phyloP scores from a whole-genome alignment of 1,284 basidiomycete species.

The Ganoderma boninense region DNA sequence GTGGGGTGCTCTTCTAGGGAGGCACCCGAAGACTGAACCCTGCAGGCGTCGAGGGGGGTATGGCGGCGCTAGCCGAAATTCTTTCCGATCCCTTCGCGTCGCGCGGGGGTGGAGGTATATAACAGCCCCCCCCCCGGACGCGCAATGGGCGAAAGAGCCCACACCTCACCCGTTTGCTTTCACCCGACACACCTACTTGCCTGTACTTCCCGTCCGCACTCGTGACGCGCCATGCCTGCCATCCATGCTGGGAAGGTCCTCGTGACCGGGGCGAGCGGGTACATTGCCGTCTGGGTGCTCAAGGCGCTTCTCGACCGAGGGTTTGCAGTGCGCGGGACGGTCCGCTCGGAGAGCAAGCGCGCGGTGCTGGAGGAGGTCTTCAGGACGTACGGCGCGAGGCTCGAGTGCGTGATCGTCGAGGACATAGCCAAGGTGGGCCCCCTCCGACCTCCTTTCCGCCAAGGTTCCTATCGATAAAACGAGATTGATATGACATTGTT shows the following conservation, averaged over 20 bases:
- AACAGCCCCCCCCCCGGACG: neutral
- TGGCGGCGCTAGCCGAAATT: neutral
- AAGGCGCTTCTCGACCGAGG: slow-evolving; percentile 37
- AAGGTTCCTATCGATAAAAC: too few relatives aligned
- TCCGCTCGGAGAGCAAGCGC: slow-evolving; percentile 45
- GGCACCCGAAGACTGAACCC: neutral
- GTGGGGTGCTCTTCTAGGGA: neutral
- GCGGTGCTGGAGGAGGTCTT: slow-evolving; percentile 56
- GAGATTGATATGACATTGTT: too few relatives aligned
- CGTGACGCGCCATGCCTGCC: slow-evolving; percentile 38
- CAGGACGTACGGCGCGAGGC: slow-evolving; percentile 50
- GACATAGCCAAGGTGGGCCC: slow-evolving; percentile 35
- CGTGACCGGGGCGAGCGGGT: slow-evolving; percentile 28
- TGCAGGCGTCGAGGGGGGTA: neutral
- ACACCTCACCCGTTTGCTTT: neutral
- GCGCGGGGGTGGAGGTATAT: neutral
- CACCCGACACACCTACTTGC: neutral
- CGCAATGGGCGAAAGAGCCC: neutral
- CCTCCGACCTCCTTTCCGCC: too few relatives aligned
- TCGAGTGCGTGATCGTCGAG: slow-evolving; percentile 54
- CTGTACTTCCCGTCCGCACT: too few relatives aligned
- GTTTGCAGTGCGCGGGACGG: slow-evolving; percentile 49
- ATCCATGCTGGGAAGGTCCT: slow-evolving; percentile 11
- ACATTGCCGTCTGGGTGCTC: slow-evolving; percentile 40
- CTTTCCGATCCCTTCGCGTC: slow-evolving; percentile 1